Conservation (phyloP, 192 early-diverging fungal species). For the Backusella westeae region DNA sequence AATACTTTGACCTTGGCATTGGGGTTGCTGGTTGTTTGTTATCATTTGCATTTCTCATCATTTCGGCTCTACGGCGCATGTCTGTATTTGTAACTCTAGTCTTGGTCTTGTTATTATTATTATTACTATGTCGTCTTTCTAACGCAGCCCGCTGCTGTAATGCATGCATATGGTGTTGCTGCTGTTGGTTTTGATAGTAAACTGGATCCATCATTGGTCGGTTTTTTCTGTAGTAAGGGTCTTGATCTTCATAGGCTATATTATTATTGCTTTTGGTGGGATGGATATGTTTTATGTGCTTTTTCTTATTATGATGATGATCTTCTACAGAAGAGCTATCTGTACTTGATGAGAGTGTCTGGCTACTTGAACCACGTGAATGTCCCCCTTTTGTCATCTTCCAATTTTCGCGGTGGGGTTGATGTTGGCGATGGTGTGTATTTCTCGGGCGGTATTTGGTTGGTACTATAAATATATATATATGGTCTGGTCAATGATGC, state of each 20-base stretch:
- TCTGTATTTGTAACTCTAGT: neutral
- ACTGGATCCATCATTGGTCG: conserved; percentile 10
- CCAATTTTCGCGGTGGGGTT: neutral
- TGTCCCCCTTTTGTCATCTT: neutral
- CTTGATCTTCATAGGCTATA: neutral
- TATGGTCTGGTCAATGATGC: neutral
- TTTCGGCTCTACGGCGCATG: conserved; percentile 5
- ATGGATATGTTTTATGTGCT: neutral
- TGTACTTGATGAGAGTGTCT: neutral
- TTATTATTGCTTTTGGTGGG: neutral
- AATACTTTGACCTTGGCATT: neutral
- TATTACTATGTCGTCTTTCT: neutral
- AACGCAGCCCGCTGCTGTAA: neutral
- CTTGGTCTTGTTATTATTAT: neutral
- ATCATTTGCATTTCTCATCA: conserved; percentile 5
- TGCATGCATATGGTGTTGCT: neutral
- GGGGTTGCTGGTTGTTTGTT: neutral
- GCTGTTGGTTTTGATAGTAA: conserved; percentile 13
- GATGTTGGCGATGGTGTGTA: neutral
- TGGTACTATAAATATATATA: neutral
- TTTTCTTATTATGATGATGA: neutral
- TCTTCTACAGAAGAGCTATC: neutral
- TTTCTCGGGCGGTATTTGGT: neutral
- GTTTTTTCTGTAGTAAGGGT: conserved; percentile 2
- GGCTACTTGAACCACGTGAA: neutral